Percentiles rank a stretch among this genome's conserved stretches.
These are phyloP conservation scores for Hippophae gyantsensis DNA, from an alignment of 306 rosid genomes.

Conservation along the genomic window DNA sequence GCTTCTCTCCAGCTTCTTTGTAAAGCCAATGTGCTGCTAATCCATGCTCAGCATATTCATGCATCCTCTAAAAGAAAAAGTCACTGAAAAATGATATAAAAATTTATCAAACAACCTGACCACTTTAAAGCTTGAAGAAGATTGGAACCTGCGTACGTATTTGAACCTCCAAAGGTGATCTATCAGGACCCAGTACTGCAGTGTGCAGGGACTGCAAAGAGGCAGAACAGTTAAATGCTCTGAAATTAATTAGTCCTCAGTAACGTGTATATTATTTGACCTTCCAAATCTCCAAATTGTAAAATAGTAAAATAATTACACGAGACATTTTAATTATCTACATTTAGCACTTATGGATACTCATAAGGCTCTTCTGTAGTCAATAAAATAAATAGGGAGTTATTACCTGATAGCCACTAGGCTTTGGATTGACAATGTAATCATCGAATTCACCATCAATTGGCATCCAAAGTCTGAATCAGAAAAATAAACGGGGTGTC, in stretches of 20 bases:
- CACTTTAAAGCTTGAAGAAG: constrained; percentile 6
- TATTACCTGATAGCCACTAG: constrained; percentile 94
- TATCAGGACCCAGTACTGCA: constrained; percentile 86
- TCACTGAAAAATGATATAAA: constrained; percentile 12
- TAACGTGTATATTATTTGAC: too few relatives aligned
- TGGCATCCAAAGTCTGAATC: constrained; percentile 76
- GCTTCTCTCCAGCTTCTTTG: constrained; percentile 67
- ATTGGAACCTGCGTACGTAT: constrained; percentile 80
- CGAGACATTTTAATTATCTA: too few relatives aligned
- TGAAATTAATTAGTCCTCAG: not conserved
- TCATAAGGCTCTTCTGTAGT: too few relatives aligned
- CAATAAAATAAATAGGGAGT: constrained; percentile 6
- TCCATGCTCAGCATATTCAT: constrained; percentile 92
- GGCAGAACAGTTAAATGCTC: constrained; percentile 10
- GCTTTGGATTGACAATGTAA: constrained; percentile 89
- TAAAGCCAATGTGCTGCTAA: constrained; percentile 99
- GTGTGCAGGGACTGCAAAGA: constrained; percentile 86
- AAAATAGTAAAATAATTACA: too few relatives aligned
- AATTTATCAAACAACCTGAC: constrained; percentile 8
- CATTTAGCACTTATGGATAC: too few relatives aligned
- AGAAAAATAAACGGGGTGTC: constrained; percentile 5
- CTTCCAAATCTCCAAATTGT: too few relatives aligned
- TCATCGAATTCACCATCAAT: constrained; percentile 97
- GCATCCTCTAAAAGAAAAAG: constrained; percentile 67
- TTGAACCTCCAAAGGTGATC: constrained; percentile 94